Evolutionary conservation across 208 protist genomes (phyloP), one percentile per base, ranked within the genome.

Genomic region (Trypanosoma rangeli): DNA sequence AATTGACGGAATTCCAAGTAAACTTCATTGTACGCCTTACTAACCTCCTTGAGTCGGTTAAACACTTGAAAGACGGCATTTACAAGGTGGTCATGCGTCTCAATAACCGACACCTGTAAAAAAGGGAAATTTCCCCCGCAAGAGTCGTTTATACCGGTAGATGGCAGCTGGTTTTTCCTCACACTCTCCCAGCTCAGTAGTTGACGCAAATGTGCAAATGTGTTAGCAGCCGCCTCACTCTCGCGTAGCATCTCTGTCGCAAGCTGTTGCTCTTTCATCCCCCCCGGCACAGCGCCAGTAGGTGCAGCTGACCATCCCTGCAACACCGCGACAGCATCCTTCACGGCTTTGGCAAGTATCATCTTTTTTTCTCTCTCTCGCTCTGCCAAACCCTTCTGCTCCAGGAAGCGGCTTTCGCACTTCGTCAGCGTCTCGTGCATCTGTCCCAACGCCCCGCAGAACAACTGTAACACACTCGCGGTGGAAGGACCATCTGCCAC

Each of bases 51-150:
- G 18, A 65, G n/a, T 10, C 46, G 64, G 22, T 67, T 39, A 12
- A 48, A 56, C 20, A 70, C 46, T 13, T 52, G 7, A 18, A 44
- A 29, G 12, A 76, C 70, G 12, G 63, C 55, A 26, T 65, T 64
- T 2, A 70, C 46, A 48, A 76, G 70, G 20, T 60, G 56, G 9
- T 70, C 46, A 37, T 70, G 52, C 16, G 70, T 62, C 31, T 65
- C 48, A 49, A 66, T 60, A 26, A 35, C 46, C 37, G 68, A 58
- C 22, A 20, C 22, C 13, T 64, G 16, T 20, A 57, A 13, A 64
- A 35, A 35, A 26, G n/a, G 5, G 24, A n/a, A 2, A 20, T 31
- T 29, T 9, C 56, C 57, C 35, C 16, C n/a, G 39, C 53, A 31
- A 8, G 2, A 56, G 12, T 69, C 39, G 13, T 7, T 42, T 15